Conservation (phyloP, 257 asterid species). For the Prunella vulgaris region DNA sequence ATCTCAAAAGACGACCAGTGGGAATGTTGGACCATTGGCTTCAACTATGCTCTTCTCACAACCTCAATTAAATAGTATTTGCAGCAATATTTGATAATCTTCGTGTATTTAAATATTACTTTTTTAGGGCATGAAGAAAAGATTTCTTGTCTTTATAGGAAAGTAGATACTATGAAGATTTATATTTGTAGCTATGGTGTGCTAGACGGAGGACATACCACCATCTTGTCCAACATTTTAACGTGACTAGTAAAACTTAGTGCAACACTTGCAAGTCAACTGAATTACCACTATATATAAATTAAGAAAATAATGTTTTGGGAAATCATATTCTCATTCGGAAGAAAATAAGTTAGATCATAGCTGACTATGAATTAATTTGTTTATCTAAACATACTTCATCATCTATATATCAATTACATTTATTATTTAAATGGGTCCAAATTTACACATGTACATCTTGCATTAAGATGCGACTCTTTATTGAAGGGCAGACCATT, state of each 20-base stretch:
- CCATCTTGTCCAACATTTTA: conserved; percentile 23
- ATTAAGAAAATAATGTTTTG: no score
- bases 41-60: conserved; percentile 5
- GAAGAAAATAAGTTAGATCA: no score
- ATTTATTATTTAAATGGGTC: no score
- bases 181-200: conserved; percentile 21
- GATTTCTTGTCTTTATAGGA: conserved; percentile 32
- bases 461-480: no score
- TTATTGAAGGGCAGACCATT: no score
- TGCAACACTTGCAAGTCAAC: no score
- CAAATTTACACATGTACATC: no score
- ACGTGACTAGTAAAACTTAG: neutral
- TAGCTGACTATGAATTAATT: no score
- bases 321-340: no score
- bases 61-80: neutral
- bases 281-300: no score
- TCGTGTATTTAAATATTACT: conserved; percentile 2
- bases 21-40: conserved; percentile 16
- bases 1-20: neutral
- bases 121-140: conserved; percentile 18
- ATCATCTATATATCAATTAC: no score
- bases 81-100: conserved; percentile 13
- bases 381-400: no score
- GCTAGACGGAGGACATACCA: conserved; percentile 28
- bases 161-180: conserved; percentile 37